phyloP scores from a whole-genome alignment of 176 grass and related monocot species.

The Musa acuminata region DNA sequence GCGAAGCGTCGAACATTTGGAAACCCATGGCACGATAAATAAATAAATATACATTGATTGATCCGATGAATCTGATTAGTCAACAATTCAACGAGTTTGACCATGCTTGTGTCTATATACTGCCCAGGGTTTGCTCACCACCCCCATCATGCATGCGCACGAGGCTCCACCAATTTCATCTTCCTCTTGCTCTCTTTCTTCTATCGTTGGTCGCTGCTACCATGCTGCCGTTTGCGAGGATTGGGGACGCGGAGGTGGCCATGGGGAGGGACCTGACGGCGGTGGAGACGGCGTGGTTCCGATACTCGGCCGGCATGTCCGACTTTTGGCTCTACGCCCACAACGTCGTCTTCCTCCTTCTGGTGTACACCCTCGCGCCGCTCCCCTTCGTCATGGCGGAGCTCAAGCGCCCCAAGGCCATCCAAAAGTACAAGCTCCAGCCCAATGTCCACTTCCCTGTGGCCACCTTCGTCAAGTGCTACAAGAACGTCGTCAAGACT shows the following conservation, averaged over 20 bases:
- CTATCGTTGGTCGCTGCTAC: neutral
- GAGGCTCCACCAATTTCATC: too few relatives aligned
- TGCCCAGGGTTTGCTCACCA: too few relatives aligned
- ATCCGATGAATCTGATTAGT: too few relatives aligned
- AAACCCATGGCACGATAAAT: too few relatives aligned
- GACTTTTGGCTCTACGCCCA: slow-evolving; percentile 59
- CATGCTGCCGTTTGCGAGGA: slow-evolving; percentile 66
- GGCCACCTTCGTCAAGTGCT: slow-evolving; percentile 49
- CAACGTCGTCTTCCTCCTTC: slow-evolving; percentile 68
- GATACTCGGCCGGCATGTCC: slow-evolving; percentile 37
- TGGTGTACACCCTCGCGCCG: slow-evolving; percentile 57
- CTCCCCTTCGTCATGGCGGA: slow-evolving; percentile 73
- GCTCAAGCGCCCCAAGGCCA: slow-evolving; percentile 33
- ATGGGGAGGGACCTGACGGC: slow-evolving; percentile 50
- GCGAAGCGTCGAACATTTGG: too few relatives aligned
- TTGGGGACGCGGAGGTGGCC: slow-evolving; percentile 57
- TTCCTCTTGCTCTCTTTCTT: neutral
- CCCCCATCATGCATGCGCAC: too few relatives aligned
- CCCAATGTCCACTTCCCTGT: slow-evolving; percentile 42
- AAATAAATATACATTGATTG: too few relatives aligned
- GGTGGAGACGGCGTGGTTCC: slow-evolving; percentile 56
- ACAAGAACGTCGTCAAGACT: slow-evolving; percentile 45
- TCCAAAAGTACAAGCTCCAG: slow-evolving; percentile 67
- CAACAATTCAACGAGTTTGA: too few relatives aligned
- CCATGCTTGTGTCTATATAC: too few relatives aligned